phyloP scores from a whole-genome alignment of 1,284 basidiomycete species.

The Tilletia caries region DNA sequence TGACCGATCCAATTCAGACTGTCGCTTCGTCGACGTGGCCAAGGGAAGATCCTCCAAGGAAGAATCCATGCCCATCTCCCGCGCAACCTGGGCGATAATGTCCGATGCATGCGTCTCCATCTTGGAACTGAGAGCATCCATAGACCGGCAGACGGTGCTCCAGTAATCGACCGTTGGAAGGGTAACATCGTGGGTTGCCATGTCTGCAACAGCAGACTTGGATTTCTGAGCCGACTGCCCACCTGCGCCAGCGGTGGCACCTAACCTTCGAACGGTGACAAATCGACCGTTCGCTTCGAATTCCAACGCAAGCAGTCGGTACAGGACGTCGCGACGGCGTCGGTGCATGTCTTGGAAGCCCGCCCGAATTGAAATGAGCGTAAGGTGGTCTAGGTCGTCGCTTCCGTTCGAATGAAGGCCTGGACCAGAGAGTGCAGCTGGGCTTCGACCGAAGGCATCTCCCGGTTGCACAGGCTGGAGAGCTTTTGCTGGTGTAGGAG shows the following conservation, averaged over 20 bases:
- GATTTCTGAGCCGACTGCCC: neutral
- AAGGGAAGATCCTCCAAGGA: neutral
- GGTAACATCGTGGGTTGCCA: conserved; percentile 11
- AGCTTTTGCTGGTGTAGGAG: neutral
- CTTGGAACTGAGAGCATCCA: conserved; percentile 10
- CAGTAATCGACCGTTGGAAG: conserved; percentile 15
- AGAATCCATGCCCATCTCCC: conserved; percentile 3
- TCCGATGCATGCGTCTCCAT: conserved; percentile 20
- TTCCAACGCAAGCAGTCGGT: conserved; percentile 37
- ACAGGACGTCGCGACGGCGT: conserved; percentile 29
- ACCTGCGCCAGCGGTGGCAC: neutral
- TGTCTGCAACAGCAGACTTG: neutral
- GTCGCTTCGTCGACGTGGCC: neutral
- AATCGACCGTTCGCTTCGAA: conserved; percentile 13
- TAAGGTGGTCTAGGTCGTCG: conserved; percentile 25
- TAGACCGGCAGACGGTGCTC: conserved; percentile 12
- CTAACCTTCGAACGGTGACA: neutral
- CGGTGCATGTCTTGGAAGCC: conserved; percentile 45
- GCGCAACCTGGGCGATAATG: conserved; percentile 10
- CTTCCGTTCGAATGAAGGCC: neutral
- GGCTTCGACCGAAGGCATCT: neutral
- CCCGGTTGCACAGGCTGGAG: neutral
- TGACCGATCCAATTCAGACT: no score
- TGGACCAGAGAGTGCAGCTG: neutral
- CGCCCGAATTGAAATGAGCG: conserved; percentile 35